phyloP scores from a whole-genome alignment of 495 filamentous ascomycete species.

The Daldinia bambusicola region DNA sequence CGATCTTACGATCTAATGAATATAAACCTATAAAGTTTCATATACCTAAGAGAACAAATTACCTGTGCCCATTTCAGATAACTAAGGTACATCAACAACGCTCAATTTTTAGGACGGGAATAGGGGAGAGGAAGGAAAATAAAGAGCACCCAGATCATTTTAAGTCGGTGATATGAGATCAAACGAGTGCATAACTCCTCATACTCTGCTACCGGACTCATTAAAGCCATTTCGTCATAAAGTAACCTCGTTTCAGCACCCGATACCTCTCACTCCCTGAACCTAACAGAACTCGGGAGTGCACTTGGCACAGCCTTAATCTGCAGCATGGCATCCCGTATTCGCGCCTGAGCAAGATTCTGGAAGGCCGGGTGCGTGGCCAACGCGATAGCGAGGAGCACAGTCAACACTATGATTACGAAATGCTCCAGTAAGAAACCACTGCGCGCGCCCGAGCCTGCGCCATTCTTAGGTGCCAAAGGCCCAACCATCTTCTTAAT shows the following conservation, averaged over 20 bases:
- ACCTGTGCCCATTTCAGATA: background rate
- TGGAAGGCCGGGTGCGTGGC: slow-evolving; percentile 47
- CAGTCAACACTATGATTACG: slow-evolving; percentile 37
- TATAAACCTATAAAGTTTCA: too few relatives aligned
- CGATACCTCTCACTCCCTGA: slow-evolving; percentile 1
- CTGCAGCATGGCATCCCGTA: slow-evolving; percentile 34
- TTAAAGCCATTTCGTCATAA: background rate
- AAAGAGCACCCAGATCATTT: background rate
- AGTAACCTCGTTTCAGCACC: background rate
- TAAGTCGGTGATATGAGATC: background rate
- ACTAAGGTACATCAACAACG: too few relatives aligned
- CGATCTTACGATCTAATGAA: too few relatives aligned
- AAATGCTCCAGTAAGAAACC: slow-evolving; percentile 39
- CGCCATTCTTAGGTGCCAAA: slow-evolving; percentile 42
- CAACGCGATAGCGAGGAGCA: slow-evolving; percentile 38
- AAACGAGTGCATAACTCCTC: background rate
- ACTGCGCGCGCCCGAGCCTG: slow-evolving; percentile 3
- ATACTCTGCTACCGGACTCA: background rate
- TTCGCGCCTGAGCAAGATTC: slow-evolving; percentile 35
- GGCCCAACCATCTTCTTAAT: slow-evolving; percentile 63
- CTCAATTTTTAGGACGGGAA: too few relatives aligned
- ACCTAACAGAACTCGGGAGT: slow-evolving; percentile 37
- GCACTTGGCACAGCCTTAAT: slow-evolving; percentile 32
- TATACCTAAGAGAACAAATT: too few relatives aligned
- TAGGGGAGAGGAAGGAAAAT: background rate